Base-by-base conservation (phyloP, 129 eudicot species). In the Kitagawia praeruptora region DNA sequence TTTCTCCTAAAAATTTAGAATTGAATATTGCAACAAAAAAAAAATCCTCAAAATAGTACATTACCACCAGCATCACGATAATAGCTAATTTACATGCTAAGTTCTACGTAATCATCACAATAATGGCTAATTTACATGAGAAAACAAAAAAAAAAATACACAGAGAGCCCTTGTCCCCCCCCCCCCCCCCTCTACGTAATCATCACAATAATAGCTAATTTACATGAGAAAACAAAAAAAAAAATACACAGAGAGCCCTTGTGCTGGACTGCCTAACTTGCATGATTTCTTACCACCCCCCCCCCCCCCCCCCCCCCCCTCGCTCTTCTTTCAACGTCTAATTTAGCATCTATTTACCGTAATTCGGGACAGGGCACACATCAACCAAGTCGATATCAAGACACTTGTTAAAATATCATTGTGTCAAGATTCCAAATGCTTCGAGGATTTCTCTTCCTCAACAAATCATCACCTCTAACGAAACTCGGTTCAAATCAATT, bases 301-400 rank as follows among this genome's bases (percentile, higher is more conserved):
- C 34, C 34, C 34, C 34, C 34, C 34, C 34, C 34, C 34, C 23
- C 25, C n/a, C 34, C 34, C 34, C 34, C 34, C 34, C 34, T 1
- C 34, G 0, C 34, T 31, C 34, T 1, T 31, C 13, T 56, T 56
- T 56, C 66, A 23, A 56, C 66, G 0, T n/a, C 69, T n/a, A 61
- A 9, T 61, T 3, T 15, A 2, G 10, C 69, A n/a, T n/a, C 69
- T n/a, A n/a, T 61, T 61, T 10, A 61, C 69, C 25, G 9, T 61
- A 8, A 61, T 61, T 61, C 12, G 6, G 69, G 34, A 11, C 66
- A 58, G 66, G 14, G 14, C 66, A 58, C 66, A 58, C 31, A 58
- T 58, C 67, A 58, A 58, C 67, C 67, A 58, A 23, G 69, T 61
- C 69, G 10, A 61, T 61, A 61, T 61, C 69, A 61, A 58, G 66